phyloP scores from a whole-genome alignment of 306 rosid species.

The Prunus padus region DNA sequence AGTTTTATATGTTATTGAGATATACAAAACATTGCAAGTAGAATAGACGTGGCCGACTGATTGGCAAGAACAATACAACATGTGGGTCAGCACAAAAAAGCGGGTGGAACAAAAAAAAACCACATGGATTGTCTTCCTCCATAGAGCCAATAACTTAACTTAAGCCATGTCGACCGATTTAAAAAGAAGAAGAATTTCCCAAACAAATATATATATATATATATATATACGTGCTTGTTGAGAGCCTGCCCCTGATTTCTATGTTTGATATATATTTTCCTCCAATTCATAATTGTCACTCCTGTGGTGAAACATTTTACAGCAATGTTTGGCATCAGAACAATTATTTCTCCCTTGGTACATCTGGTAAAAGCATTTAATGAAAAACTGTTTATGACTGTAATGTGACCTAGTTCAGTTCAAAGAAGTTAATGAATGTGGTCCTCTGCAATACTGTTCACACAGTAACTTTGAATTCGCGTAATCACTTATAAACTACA shows the following conservation, averaged over 20 bases:
- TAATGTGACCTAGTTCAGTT: slow-evolving; percentile 18
- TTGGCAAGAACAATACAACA: slow-evolving; percentile 43
- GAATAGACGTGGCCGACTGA: slow-evolving; percentile 24
- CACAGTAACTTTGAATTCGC: not conserved
- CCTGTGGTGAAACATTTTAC: slow-evolving; percentile 3
- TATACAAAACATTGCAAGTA: not conserved
- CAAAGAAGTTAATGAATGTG: slow-evolving; percentile 10
- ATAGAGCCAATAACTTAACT: not conserved
- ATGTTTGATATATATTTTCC: not conserved
- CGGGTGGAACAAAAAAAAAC: slow-evolving; percentile 34
- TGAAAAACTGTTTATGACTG: slow-evolving; percentile 11
- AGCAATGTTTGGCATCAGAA: not conserved
- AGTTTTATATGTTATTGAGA: no score
- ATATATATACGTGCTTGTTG: not conserved
- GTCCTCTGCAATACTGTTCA: not conserved
- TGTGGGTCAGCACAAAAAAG: slow-evolving; percentile 38
- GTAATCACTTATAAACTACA: not conserved
- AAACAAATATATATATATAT: not conserved
- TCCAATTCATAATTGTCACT: not conserved
- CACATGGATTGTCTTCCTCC: slow-evolving; percentile 51
- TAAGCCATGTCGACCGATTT: not conserved
- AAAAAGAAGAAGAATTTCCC: not conserved
- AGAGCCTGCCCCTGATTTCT: not conserved
- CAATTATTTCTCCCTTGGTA: not conserved
- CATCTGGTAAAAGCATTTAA: slow-evolving; percentile 11